Base-by-base conservation (phyloP, 768 basidiomycete genomes). In the Suillus variegatus region DNA sequence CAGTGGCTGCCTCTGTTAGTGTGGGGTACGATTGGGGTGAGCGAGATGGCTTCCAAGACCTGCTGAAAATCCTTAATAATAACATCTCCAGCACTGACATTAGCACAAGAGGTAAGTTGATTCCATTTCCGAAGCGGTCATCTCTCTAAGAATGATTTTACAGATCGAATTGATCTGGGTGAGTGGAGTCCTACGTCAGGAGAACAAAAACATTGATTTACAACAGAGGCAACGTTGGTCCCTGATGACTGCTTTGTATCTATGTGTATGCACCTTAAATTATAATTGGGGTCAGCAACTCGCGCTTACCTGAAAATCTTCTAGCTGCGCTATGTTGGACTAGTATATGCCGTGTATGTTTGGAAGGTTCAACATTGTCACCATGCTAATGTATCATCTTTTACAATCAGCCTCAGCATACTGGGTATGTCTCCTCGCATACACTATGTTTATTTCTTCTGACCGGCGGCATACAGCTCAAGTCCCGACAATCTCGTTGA, bases 11-110 rank as follows among this genome's bases (percentile, higher is more conserved):
- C 8, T 52, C 51, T 28, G 51, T 9, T 52, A 28, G 8, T 18
- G 52, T 54, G 28, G 16, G 18, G 18, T 54, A 54, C 28, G 52
- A 54, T 54, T 54, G 52, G 52, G 52, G 52, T 54, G 28, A 54
- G 52, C 2, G 9, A 32, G 12, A n/a, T 36, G 12, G 12, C 6
- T 14, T n/a, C 2, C 3, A 55, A 35, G 32, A 55, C 12, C 18
- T 13, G 20, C 20, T 36, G 20, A 32, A 32, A 54, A 18, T 4
- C 52, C 32, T 18, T 38, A 38, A 38, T 38, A 38, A 54, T 54
- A 32, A 4, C 18, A 54, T 54, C 28, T 54, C 8, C 28, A 54
- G 52, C 28, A 54, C 18, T 54, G 28, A 54, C 52, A 9, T 54
- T 54, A 1, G 18, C 18, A 20, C 28, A 54, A 54, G 52, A 54